Percentiles rank a stretch among this genome's conserved stretches.
Evolutionary conservation across 2,329 filamentous ascomycete genomes (phyloP).

Genomic region (Trichoderma oligosporum): DNA sequence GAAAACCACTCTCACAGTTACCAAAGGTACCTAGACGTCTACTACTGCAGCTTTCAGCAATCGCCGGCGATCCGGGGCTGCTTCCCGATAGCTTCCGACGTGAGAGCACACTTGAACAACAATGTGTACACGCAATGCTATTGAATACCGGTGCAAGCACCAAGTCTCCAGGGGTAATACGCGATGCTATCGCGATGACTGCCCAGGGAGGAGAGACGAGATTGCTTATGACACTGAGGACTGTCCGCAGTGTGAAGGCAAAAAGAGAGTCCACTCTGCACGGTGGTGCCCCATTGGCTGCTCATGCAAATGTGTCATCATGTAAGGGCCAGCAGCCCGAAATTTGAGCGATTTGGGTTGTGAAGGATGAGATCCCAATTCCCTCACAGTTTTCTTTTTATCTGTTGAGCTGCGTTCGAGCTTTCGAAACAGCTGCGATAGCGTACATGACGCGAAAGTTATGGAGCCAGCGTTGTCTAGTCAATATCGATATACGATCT

Average conservation of each 20-base stretch:
- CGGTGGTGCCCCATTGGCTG: slow-evolving; percentile 38
- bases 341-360: not conserved
- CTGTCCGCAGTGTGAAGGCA: slow-evolving; percentile 36
- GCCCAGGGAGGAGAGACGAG: slow-evolving; percentile 32
- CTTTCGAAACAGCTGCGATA: not conserved
- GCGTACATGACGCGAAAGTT: not conserved
- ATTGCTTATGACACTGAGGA: slow-evolving; percentile 31
- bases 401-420: not conserved
- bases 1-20: not conserved
- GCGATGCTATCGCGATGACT: slow-evolving; percentile 34
- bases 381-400: no score
- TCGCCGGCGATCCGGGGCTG: slow-evolving; percentile 1
- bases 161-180: slow-evolving; percentile 35
- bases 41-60: not conserved
- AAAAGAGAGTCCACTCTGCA: slow-evolving; percentile 31
- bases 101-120: not conserved
- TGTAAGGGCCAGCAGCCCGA: slow-evolving; percentile 19
- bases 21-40: not conserved
- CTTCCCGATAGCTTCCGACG: not conserved
- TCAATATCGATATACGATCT: no score
- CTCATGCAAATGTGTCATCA: slow-evolving; percentile 25
- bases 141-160: slow-evolving; percentile 38
- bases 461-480: not conserved
- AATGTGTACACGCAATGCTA: slow-evolving; percentile 35
- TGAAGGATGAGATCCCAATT: not conserved